Evolutionary conservation across 805 yeast genomes (phyloP), one percentile per base, ranked within the genome.

Genomic region (Saccharomycopsis babjevae): DNA sequence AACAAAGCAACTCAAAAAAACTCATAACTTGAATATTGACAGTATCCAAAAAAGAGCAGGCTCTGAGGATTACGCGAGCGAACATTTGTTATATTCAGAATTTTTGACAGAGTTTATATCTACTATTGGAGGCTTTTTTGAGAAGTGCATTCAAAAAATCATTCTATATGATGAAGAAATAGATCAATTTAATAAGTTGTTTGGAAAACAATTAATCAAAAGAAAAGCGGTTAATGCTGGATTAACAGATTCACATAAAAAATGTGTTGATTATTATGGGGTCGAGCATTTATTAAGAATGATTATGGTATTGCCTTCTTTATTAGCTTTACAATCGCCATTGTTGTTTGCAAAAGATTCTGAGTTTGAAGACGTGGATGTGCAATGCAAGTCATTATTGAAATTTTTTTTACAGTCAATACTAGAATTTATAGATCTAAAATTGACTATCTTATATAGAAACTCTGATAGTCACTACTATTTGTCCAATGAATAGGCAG

Each of bases 261-360:
- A 20, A 46, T 22, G 25, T 22, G 16, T 22, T 11, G 52, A 46
- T 46, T 46, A 85, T 0, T 93, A 92, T 68, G 97, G 97, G 0
- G 77, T 85, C 0, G 92, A 89, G 67, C 97, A 92, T 72, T 74
- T 94, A 43, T 73, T 92, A 63, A 76, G 99, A 66, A 73, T 93
- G 61, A 76, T 91, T 65, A 85, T 89, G 13, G 77, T 88, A 0
- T 73, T 94, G 54, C 98, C 99, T 0, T 46, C 52, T 46, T 46
- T 46, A 13, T 20, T 46, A 11, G 10, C 52, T 10, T 46, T 46
- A 93, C 52, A 46, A 22, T 46, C 52, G 6, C 52, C 52, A 25
- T 10, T 25, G 2, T 22, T 46, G 28, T 46, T 46, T 18, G 15
- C 32, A 25, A 46, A 46, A 25, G 52, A 46, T 25, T 22, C n/a